phyloP scores from a whole-genome alignment of 2,329 filamentous ascomycete species.

The Chrysoporthe puriensis region DNA sequence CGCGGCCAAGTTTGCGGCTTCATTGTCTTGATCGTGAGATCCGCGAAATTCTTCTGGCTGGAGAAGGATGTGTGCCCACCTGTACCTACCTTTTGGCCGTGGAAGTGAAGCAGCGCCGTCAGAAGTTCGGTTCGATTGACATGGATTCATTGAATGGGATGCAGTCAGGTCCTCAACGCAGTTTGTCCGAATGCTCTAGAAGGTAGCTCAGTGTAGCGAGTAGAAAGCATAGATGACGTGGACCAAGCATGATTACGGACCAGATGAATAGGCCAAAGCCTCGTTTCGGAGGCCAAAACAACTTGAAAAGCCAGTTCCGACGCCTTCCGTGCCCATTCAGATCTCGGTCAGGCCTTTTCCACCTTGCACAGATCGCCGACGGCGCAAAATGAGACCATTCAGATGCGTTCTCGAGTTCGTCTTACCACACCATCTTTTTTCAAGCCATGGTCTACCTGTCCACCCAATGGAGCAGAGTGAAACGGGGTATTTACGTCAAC shows the following conservation, averaged over 20 bases:
- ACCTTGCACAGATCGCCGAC: background rate
- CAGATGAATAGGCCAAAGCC: too few species aligned
- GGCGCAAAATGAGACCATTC: background rate
- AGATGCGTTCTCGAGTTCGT: background rate
- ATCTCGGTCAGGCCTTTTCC: background rate
- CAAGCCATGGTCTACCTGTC: background rate
- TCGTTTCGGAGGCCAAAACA: background rate
- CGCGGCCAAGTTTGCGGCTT: conserved; percentile 11
- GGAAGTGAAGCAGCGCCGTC: too few species aligned
- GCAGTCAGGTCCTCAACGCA: background rate
- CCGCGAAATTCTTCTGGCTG: too few species aligned
- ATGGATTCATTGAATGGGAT: background rate
- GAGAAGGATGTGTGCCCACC: too few species aligned
- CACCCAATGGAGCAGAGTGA: background rate
- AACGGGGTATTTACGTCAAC: background rate
- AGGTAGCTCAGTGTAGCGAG: background rate
- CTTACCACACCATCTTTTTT: background rate
- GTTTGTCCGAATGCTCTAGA: background rate
- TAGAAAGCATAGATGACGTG: too few species aligned
- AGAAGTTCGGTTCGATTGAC: background rate
- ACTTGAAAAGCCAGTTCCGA: background rate
- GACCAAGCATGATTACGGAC: too few species aligned
- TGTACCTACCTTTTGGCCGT: too few species aligned
- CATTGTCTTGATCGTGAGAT: background rate
- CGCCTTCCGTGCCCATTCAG: background rate